A percentile compares a stretch with the other conserved stretches of the same genome.
Evolutionary conservation across 768 basidiomycete species (phyloP).

Genomic region (Macrolepiota fuliginosa): DNA sequence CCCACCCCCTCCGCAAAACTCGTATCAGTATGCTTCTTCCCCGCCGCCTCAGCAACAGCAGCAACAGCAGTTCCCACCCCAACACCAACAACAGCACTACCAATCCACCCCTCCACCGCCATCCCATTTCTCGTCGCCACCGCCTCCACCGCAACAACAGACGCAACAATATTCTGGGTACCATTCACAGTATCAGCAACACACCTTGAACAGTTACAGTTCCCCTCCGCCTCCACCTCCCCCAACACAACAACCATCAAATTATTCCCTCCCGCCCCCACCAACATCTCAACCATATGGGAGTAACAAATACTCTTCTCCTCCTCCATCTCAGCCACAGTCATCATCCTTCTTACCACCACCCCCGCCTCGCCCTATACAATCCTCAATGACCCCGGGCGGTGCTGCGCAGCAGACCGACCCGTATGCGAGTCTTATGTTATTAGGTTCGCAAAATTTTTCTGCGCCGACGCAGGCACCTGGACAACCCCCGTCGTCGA

Average conservation of each 20-base stretch:
- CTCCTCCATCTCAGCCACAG: slow-evolving; percentile 6
- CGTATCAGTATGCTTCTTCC: slow-evolving; percentile 15
- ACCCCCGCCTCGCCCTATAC: slow-evolving; percentile 21
- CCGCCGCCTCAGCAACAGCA: slow-evolving; percentile 10
- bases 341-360: slow-evolving; percentile 12
- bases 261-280: slow-evolving; percentile 28
- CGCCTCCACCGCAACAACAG: slow-evolving; percentile 21
- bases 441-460: slow-evolving; percentile 25
- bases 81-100: slow-evolving; percentile 18
- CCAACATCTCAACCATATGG: slow-evolving; percentile 27
- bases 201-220: not conserved
- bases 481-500: slow-evolving; percentile 12
- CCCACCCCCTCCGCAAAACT: slow-evolving; percentile 18
- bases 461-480: not conserved
- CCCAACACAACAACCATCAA: slow-evolving; percentile 20
- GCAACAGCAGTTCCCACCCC: slow-evolving; percentile 15
- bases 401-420: slow-evolving; percentile 24
- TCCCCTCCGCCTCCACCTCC: slow-evolving; percentile 19
- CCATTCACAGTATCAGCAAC: slow-evolving; percentile 5
- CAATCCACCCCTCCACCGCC: slow-evolving; percentile 11
- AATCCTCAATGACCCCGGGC: slow-evolving; percentile 18
- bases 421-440: slow-evolving; percentile 35
- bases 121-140: slow-evolving; percentile 6
- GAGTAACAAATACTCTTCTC: not conserved
- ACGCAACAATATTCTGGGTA: slow-evolving; percentile 3